Conservation (phyloP, 2,329 filamentous ascomycete species). For the Microdochium trichocladiopsis region DNA sequence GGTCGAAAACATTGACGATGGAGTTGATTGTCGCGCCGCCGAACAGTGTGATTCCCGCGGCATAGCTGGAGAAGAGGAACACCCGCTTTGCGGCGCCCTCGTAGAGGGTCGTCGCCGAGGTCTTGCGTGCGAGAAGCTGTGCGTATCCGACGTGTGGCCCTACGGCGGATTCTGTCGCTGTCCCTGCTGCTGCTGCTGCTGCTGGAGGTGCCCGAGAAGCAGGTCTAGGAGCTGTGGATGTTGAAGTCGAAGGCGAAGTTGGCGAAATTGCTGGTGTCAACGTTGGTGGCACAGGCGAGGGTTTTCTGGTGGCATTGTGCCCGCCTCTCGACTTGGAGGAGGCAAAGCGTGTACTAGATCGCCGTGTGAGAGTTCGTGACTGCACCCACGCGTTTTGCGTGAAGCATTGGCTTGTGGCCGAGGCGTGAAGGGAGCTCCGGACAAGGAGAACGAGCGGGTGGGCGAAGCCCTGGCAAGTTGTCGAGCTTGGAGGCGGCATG, state of each 20-base stretch:
- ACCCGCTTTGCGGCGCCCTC: constrained; percentile 56
- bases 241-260: too few relatives aligned
- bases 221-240: not conserved
- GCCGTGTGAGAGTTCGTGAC: not conserved
- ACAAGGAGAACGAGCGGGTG: constrained; percentile 17
- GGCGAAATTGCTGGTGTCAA: too few relatives aligned
- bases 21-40: constrained; percentile 42
- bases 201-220: not conserved
- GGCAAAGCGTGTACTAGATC: not conserved
- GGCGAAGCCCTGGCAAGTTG: constrained; percentile 18
- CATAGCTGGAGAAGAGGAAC: constrained; percentile 55
- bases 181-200: not conserved
- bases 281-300: not conserved
- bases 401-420: not conserved
- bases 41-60: constrained; percentile 45
- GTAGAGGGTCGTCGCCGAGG: constrained; percentile 55
- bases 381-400: not conserved
- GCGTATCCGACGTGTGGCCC: constrained; percentile 31
- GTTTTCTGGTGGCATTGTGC: not conserved
- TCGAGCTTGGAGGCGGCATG: constrained; percentile 12
- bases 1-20: constrained; percentile 38
- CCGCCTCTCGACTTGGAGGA: not conserved
- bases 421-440: constrained; percentile 13
- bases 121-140: constrained; percentile 47
- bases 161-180: not conserved